These are phyloP conservation scores for Thuja plicata DNA, from an alignment of 83 land plant genomes.

Conservation along the genomic window DNA sequence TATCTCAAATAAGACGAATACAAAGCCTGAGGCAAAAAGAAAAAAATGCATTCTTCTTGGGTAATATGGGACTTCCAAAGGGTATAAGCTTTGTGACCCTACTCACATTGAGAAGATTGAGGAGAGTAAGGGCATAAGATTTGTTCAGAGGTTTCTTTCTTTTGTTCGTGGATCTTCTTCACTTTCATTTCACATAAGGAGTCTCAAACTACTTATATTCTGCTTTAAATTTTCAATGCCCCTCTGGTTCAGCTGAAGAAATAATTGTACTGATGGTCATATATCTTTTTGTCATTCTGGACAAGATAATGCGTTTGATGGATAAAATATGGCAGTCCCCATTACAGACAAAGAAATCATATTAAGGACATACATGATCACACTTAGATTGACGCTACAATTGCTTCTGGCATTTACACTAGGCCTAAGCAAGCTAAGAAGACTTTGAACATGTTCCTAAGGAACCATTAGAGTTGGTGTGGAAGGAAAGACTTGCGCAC, in stretches of 20 bases:
- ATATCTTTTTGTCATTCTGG: background rate
- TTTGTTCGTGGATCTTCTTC: background rate
- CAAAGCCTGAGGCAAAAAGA: background rate
- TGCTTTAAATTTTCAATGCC: background rate
- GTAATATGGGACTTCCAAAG: background rate
- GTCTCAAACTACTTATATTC: background rate
- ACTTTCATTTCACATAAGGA: no score
- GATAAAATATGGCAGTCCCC: background rate
- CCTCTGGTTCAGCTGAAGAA: background rate
- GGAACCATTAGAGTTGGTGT: background rate
- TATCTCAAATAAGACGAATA: background rate
- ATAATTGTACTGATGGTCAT: background rate
- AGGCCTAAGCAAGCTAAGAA: background rate
- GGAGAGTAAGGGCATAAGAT: background rate
- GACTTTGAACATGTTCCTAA: background rate
- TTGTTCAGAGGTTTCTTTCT: background rate
- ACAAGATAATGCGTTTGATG: background rate
- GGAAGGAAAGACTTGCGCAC: background rate
- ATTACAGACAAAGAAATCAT: background rate
- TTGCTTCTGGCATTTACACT: background rate
- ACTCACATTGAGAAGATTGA: background rate
- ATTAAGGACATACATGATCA: background rate
- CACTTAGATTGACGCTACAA: background rate
- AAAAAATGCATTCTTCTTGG: background rate
- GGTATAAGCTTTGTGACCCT: background rate